Conservation (phyloP, 257 asterid species). For the Eucommia ulmoides region DNA sequence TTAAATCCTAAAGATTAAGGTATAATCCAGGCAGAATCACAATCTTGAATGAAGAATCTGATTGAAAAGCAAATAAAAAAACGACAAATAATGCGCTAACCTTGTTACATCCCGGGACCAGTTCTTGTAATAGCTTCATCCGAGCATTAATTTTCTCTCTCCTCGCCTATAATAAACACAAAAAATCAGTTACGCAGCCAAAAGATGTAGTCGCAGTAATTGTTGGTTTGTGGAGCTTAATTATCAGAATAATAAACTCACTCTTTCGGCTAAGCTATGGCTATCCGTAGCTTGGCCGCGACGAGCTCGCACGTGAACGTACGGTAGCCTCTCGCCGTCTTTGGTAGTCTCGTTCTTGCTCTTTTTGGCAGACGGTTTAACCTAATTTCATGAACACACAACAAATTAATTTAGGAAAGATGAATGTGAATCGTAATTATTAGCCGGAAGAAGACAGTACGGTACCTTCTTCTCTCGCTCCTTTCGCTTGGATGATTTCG, state of each 20-base stretch:
- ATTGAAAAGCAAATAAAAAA: constrained; percentile 11
- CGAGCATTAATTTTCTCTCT: constrained; percentile 97
- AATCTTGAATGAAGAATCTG: constrained; percentile 15
- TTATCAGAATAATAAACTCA: no score
- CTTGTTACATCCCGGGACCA: constrained; percentile 99
- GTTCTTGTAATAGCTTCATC: constrained; percentile 88
- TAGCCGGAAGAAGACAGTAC: neutral
- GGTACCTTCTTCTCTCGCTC: constrained; percentile 72
- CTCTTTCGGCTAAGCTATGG: constrained; percentile 98
- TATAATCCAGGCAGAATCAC: constrained; percentile 12
- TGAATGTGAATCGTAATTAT: neutral
- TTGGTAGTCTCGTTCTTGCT: constrained; percentile 45
- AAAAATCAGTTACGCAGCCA: no score
- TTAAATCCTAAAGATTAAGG: constrained; percentile 7
- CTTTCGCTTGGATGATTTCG: constrained; percentile 51
- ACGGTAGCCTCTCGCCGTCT: constrained; percentile 63
- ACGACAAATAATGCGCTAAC: constrained; percentile 41
- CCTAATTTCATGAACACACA: constrained; percentile 20
- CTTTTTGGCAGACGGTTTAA: constrained; percentile 46
- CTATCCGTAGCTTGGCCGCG: constrained; percentile 98
- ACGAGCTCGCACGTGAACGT: constrained; percentile 88
- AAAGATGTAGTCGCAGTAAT: no score
- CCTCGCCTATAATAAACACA: constrained; percentile 53
- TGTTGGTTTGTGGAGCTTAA: no score
- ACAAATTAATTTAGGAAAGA: neutral